Conservation (phyloP, 2,329 filamentous ascomycete genomes). For the Rosellinia necatrix region DNA sequence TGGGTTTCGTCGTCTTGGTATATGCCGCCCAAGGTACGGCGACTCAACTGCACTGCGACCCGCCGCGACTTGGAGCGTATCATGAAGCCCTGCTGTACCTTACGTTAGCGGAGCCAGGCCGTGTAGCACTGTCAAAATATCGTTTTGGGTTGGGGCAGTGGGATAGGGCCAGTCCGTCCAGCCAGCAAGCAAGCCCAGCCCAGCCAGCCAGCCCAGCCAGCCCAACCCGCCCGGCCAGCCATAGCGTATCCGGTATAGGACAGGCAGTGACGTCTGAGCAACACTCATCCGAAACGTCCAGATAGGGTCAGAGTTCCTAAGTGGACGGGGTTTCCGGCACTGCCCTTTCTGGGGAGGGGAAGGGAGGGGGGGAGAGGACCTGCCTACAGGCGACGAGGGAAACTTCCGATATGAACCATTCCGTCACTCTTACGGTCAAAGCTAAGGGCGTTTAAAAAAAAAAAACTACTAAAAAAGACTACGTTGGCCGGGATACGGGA, state of each 20-base stretch:
- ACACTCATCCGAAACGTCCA: background rate
- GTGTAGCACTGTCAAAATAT: conserved; percentile 17
- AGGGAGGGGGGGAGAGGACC: too few relatives aligned
- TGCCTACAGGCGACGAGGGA: too few relatives aligned
- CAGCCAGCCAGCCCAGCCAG: too few relatives aligned
- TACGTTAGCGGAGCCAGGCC: conserved; percentile 17
- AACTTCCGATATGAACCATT: background rate
- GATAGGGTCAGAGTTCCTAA: background rate
- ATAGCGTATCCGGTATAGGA: conserved; percentile 1
- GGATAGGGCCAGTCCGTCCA: too few relatives aligned
- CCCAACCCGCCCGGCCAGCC: too few relatives aligned
- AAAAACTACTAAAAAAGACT: too few relatives aligned
- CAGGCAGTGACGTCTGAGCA: background rate
- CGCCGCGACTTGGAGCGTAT: conserved; percentile 25
- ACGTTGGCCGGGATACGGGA: too few relatives aligned
- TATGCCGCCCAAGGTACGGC: too few relatives aligned
- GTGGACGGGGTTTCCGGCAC: background rate
- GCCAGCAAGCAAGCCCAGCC: too few relatives aligned
- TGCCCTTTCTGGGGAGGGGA: too few relatives aligned
- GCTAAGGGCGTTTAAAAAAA: too few relatives aligned
- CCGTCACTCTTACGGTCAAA: background rate
- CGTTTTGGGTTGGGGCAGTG: conserved; percentile 6
- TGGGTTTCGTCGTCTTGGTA: conserved; percentile 16
- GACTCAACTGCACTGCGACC: too few relatives aligned
- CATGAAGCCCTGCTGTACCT: conserved; percentile 21